Percentiles rank a stretch among this genome's conserved stretches.
phyloP scores from a whole-genome alignment of 257 asterid species.

The Solanum okadae region DNA sequence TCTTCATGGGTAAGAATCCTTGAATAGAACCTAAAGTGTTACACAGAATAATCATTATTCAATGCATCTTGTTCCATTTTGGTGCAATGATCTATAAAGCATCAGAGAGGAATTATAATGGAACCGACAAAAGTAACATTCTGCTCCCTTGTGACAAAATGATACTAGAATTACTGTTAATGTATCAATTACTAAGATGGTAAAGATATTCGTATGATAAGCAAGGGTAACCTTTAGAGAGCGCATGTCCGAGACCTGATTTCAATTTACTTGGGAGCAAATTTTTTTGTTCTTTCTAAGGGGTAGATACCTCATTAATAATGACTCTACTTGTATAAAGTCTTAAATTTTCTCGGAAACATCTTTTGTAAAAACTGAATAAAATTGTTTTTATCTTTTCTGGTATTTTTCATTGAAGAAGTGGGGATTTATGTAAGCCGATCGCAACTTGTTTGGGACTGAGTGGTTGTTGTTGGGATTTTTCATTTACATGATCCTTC shows the following conservation, averaged over 20 bases:
- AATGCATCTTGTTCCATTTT: background rate
- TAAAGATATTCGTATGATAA: background rate
- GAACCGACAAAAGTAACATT: background rate
- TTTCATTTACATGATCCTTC: background rate
- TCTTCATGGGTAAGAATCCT: slow-evolving; percentile 63
- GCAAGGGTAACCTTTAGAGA: background rate
- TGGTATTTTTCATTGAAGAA: background rate
- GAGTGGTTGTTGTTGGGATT: background rate
- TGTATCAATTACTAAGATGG: background rate
- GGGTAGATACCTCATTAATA: background rate
- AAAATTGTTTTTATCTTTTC: background rate
- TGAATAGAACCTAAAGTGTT: background rate
- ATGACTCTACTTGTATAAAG: background rate
- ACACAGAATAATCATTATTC: background rate
- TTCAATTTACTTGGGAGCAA: background rate
- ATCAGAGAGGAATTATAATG: background rate
- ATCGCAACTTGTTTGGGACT: background rate
- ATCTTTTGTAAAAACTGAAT: background rate
- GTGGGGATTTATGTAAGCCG: background rate
- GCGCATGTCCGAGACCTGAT: background rate
- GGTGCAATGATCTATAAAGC: background rate
- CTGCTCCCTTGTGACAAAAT: background rate
- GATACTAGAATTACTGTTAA: background rate
- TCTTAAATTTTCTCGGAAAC: background rate
- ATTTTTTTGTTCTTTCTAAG: background rate